These are phyloP conservation scores for Ceratobasidium sp. DNA, from an alignment of 1,284 basidiomycete genomes.

Conservation along the genomic window DNA sequence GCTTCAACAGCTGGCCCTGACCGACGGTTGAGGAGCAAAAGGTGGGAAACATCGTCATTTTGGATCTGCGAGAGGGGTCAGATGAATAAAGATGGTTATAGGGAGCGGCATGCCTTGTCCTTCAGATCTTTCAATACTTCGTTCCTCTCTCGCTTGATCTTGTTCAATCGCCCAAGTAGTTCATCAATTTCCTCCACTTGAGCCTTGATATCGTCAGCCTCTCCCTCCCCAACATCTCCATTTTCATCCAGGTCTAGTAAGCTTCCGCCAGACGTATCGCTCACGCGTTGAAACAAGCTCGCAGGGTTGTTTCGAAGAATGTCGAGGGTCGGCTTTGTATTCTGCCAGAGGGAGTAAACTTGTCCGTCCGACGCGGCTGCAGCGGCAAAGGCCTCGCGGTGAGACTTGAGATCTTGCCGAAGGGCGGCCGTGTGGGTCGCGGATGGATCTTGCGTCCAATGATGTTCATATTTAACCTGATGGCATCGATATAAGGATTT, in stretches of 20 bases:
- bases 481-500: background rate
- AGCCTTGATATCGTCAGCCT: conserved; percentile 69
- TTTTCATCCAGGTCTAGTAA: conserved; percentile 76
- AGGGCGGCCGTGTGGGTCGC: conserved; percentile 73
- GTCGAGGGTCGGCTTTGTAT: conserved; percentile 71
- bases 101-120: conserved; percentile 68
- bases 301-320: conserved; percentile 67
- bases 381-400: conserved; percentile 75
- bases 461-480: conserved; percentile 81
- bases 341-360: conserved; percentile 77
- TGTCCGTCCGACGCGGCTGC: conserved; percentile 83
- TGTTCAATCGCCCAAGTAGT: conserved; percentile 73
- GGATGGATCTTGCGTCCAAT: conserved; percentile 91
- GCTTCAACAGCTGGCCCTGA: conserved; percentile 80
- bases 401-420: conserved; percentile 82
- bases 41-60: conserved; percentile 94
- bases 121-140: conserved; percentile 93
- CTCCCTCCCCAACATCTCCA: conserved; percentile 68
- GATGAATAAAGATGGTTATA: background rate
- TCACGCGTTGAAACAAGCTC: conserved; percentile 73
- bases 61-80: conserved; percentile 69
- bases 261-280: conserved; percentile 63
- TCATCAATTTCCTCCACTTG: conserved; percentile 82
- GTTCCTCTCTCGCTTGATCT: conserved; percentile 83
- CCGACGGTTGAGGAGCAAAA: conserved; percentile 90